These are phyloP conservation scores for Brassica cretica DNA, from an alignment of 345 rosid genomes.

Conservation along the genomic window DNA sequence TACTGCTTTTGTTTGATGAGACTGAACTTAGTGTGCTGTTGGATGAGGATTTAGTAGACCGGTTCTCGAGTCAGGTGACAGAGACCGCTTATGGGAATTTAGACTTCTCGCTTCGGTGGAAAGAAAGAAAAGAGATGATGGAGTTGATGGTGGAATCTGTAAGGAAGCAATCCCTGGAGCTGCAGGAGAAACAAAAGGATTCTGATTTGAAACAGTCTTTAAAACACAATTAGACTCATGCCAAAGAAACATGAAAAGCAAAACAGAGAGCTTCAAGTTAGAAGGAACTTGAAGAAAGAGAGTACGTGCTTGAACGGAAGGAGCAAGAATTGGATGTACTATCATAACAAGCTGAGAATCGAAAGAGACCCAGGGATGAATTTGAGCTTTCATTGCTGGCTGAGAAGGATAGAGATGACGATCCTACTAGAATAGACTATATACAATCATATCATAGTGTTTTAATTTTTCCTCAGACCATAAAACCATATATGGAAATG, in stretches of 20 bases:
- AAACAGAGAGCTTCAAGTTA: too few species aligned
- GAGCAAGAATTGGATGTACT: background rate
- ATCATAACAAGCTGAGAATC: background rate
- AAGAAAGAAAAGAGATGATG: too few species aligned
- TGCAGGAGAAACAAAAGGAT: too few species aligned
- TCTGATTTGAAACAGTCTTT: too few species aligned
- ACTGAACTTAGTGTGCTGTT: background rate
- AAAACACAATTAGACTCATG: too few species aligned
- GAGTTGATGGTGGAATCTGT: too few species aligned
- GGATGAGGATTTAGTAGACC: background rate
- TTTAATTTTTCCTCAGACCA: background rate
- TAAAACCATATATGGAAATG: background rate
- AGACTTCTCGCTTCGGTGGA: too few species aligned
- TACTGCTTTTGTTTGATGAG: background rate
- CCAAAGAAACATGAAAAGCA: too few species aligned
- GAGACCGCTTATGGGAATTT: too few species aligned
- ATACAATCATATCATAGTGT: background rate
- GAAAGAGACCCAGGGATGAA: constrained; percentile 3
- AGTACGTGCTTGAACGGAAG: background rate
- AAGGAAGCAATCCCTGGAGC: too few species aligned
- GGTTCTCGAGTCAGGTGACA: too few species aligned
- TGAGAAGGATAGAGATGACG: background rate
- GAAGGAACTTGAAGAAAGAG: background rate
- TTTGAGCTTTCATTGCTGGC: background rate
- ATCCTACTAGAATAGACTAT: background rate